phyloP scores from a whole-genome alignment of 495 filamentous ascomycete genomes.

The Xylaria sp. region DNA sequence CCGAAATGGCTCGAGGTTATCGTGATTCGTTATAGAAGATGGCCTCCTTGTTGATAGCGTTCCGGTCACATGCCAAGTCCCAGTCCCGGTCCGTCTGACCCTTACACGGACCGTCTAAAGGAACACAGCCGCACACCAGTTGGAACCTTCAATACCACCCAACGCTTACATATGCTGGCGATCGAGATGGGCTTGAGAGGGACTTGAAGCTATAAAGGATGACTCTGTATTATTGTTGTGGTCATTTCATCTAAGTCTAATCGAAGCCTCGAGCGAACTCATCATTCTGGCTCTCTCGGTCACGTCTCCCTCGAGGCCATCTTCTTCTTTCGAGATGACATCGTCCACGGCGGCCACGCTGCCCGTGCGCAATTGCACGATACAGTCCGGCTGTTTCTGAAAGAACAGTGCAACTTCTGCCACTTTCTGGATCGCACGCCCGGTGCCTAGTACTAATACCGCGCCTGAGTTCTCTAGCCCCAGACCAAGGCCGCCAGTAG shows the following conservation, averaged over 20 bases:
- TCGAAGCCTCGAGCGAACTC: slow-evolving; percentile 70
- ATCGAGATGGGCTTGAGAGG: not conserved
- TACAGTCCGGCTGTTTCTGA: slow-evolving; percentile 62
- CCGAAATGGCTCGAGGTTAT: not conserved
- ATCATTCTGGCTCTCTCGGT: slow-evolving; percentile 68
- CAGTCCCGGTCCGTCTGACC: not conserved
- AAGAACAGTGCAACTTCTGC: slow-evolving; percentile 70
- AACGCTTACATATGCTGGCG: not conserved
- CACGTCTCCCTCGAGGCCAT: slow-evolving; percentile 54
- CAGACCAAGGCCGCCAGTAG: slow-evolving; percentile 30
- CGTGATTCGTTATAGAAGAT: not conserved
- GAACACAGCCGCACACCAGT: not conserved
- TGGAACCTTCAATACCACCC: not conserved
- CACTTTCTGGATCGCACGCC: slow-evolving; percentile 77
- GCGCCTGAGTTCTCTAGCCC: slow-evolving; percentile 54
- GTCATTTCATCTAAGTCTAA: slow-evolving; percentile 59
- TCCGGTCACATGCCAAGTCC: not conserved
- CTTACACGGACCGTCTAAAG: not conserved
- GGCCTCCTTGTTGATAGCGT: not conserved
- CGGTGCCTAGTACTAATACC: slow-evolving; percentile 79
- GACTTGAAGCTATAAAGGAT: not conserved
- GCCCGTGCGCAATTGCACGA: slow-evolving; percentile 66
- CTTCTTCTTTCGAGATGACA: slow-evolving; percentile 55
- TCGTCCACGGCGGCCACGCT: slow-evolving; percentile 76
- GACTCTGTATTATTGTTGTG: not conserved